Base-by-base conservation (phyloP, 2,329 filamentous ascomycete genomes). In the Phialophora tarda region DNA sequence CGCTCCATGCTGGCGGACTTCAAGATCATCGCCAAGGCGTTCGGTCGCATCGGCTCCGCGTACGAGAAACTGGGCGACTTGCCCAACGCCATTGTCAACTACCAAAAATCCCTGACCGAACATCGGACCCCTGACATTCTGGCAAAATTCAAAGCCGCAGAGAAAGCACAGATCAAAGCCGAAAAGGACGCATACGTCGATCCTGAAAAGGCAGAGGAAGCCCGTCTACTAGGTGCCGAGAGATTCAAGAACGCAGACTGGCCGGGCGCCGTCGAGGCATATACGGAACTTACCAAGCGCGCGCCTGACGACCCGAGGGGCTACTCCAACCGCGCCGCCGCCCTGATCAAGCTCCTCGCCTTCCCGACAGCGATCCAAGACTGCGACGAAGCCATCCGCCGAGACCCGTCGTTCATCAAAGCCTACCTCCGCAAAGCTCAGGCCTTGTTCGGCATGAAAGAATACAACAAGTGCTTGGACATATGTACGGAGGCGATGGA, bases 241-340 rank as follows among this genome's bases (percentile, higher is more conserved):
- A 96, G 96, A 81, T 99, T 99, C 86, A 98, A 98, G 85, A 92
- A 93, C 74, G 89, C 87, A 34, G 93, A 99, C 80, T 98, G 93
- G 91, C 94, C 95, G 11, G 95, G 87, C 61, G 95, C 95, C 10
- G 93, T 99, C 30, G 93, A 92, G 53, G 92, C 94, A 0, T 99
- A 99, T 83, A 88, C 85, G 0, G 95, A 99, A 83, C 97, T 98
- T 93, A 91, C 91, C 80, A 97, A 97, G 86, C 93, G 95, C 65
- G 90, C 92, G 0, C 95, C 96, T 5, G 86, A 96, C 0, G 95
- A 99, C 76, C 90, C 95, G 48, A 89, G 96, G 73, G 94, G 95
- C 51, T 99, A 95, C 85, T 96, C 91, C 78, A 99, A 99, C 86
- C 93, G 95, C 73, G 95, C 95, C 6, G 95, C 95, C 4, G 96